A percentile compares a stretch with the other conserved stretches of the same genome.
Evolutionary conservation across 164 flowering plant genomes (phyloP).

Genomic region (grape (Vitis vinifera)): DNA sequence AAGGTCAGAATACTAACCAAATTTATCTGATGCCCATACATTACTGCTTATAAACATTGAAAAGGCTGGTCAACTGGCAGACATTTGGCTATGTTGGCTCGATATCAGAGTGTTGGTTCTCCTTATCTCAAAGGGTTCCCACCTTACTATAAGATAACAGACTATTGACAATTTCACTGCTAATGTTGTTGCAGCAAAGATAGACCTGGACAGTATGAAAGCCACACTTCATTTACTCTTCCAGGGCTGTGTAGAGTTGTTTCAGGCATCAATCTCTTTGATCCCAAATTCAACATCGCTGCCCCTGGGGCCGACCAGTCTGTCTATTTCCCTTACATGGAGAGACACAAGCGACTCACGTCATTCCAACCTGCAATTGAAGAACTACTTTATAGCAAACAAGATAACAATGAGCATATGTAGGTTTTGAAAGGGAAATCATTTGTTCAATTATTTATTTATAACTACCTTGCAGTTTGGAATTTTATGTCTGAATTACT

Average conservation of each 20-base stretch:
- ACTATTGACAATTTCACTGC: not conserved
- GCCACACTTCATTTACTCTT: conserved; percentile 49
- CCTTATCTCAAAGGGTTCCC: too few relatives aligned
- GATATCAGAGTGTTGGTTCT: too few relatives aligned
- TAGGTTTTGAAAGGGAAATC: conserved; percentile 13
- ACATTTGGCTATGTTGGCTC: too few relatives aligned
- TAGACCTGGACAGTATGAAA: conserved; percentile 52
- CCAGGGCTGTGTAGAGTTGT: conserved; percentile 58
- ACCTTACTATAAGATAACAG: not conserved
- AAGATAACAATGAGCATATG: conserved; percentile 51
- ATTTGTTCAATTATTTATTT: not conserved
- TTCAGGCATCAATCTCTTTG: conserved; percentile 51
- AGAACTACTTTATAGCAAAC: conserved; percentile 38
- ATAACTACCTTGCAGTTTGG: too few relatives aligned
- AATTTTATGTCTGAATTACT: not conserved
- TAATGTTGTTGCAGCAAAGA: conserved; percentile 38
- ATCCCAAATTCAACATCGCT: conserved; percentile 63
- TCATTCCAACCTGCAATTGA: conserved; percentile 43
- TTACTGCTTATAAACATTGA: too few relatives aligned
- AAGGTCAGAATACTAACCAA: conserved; percentile 37
- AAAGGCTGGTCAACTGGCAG: too few relatives aligned
- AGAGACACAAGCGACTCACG: conserved; percentile 30
- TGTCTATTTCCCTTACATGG: conserved; percentile 48
- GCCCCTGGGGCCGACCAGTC: conserved; percentile 56
- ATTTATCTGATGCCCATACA: too few relatives aligned